Conservation (phyloP, 1,284 basidiomycete genomes). For the Schizopora paradoxa region DNA sequence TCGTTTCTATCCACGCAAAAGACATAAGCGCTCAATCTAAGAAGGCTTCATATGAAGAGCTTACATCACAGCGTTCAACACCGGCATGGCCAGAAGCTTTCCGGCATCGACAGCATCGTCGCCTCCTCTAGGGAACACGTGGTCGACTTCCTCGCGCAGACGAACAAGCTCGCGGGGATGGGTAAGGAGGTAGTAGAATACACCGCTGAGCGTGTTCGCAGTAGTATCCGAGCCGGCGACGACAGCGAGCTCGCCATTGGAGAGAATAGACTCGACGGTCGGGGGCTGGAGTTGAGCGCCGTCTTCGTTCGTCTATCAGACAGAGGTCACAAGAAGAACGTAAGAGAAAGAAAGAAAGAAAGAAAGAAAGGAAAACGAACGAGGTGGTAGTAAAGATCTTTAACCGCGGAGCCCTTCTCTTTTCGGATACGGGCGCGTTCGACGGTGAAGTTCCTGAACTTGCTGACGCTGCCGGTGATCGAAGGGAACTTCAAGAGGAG, state of each 20-base stretch:
- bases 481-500: slow-evolving; percentile 6
- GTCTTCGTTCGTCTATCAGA: slow-evolving; percentile 25
- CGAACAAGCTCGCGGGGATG: slow-evolving; percentile 27
- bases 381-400: slow-evolving; percentile 36
- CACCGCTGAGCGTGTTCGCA: slow-evolving; percentile 27
- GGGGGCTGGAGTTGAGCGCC: slow-evolving; percentile 20
- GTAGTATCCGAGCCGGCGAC: slow-evolving; percentile 34
- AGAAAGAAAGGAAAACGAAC: slow-evolving; percentile 23
- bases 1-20: slow-evolving; percentile 13
- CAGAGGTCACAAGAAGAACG: slow-evolving; percentile 9
- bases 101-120: slow-evolving; percentile 14
- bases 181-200: slow-evolving; percentile 29
- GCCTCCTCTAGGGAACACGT: slow-evolving; percentile 18
- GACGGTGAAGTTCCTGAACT: neutral
- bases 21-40: too few relatives aligned
- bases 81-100: slow-evolving; percentile 25
- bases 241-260: slow-evolving; percentile 32
- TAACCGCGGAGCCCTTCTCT: slow-evolving; percentile 24
- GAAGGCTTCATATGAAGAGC: too few relatives aligned
- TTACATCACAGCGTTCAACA: slow-evolving; percentile 30
- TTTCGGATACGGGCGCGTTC: slow-evolving; percentile 1
- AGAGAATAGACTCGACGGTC: slow-evolving; percentile 23
- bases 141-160: slow-evolving; percentile 28
- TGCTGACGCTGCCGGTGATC: neutral
- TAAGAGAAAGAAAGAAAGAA: neutral